Evolutionary conservation across 73 alveolate genomes (phyloP), one percentile per base, ranked within the genome.

Genomic region (Paramecium pentaurelia): DNA sequence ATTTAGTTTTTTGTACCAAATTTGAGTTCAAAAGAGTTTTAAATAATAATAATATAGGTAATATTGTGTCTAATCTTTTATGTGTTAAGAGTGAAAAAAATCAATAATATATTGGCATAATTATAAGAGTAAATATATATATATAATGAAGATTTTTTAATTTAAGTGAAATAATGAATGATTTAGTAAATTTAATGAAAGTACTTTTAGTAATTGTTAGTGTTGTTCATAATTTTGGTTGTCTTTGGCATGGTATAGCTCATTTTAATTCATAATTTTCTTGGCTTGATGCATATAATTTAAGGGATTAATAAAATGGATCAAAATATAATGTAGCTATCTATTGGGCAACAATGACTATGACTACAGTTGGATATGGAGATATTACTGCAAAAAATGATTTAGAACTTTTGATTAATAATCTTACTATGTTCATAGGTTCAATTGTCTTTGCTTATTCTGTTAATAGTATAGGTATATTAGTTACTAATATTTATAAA

Each of bases 351-450:
- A 95, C 95, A 38, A 96, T 97, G 16, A 96, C 99, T 2, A 96
- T 96, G 99, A 95, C 98, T 16, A 96, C 99, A 9, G 99, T 96
- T 0, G 99, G 99, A 16, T 96, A 96, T 92, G 99, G 99, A 32
- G 99, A 96, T 75, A 92, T 96, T 6, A 87, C 92, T 7, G 98
- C 99, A 6, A 47, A 86, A 34, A 95, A 96, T 20, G 94, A 95
- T 1, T 86, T 93, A 20, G 99, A 96, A 93, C 30, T 95, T 8
- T 92, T 94, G 44, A 71, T 92, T 44, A 93, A 95, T 7, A 54
- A 92, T 18, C 60, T 94, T 37, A 95, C 97, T 42, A 93, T 95
- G 98, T 93, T 95, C 42, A 86, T 96, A 22, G 95, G 98, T 12
- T 93, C 98, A 42, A 96, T 95, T 6, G 95, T 96, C 44, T 96